A percentile compares a stretch with the other conserved stretches of the same genome.
These are phyloP conservation scores for Pichia rugopelliculosa DNA, from an alignment of 805 yeast species.

Conservation along the genomic window DNA sequence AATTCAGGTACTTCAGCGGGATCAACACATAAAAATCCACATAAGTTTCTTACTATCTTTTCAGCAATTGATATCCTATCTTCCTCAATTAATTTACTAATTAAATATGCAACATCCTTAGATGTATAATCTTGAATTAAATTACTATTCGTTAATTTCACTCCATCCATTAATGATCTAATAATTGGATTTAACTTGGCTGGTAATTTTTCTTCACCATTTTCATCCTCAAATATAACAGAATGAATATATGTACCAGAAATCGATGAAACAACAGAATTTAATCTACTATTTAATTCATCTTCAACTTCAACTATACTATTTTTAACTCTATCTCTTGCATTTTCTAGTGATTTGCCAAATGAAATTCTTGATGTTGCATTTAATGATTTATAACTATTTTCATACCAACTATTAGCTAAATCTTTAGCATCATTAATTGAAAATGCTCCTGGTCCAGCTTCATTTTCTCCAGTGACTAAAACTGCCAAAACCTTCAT, in stretches of 20 bases:
- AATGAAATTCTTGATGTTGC: slow-evolving; percentile 67
- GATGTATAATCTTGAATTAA: slow-evolving; percentile 70
- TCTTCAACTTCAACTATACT: slow-evolving; percentile 65
- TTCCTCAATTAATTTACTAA: slow-evolving; percentile 46
- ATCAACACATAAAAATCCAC: slow-evolving; percentile 92
- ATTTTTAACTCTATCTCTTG: slow-evolving; percentile 55
- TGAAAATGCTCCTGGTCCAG: slow-evolving; percentile 90
- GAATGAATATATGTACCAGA: slow-evolving; percentile 52
- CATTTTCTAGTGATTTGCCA: slow-evolving; percentile 68
- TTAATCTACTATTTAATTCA: slow-evolving; percentile 42
- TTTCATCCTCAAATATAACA: slow-evolving; percentile 23
- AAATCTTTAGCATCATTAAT: slow-evolving; percentile 69
- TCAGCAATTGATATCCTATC: slow-evolving; percentile 73
- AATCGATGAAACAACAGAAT: slow-evolving; percentile 60
- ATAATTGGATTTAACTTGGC: slow-evolving; percentile 83
- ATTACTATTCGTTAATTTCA: slow-evolving; percentile 64
- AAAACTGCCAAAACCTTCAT: slow-evolving; percentile 80
- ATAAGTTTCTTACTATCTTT: slow-evolving; percentile 81
- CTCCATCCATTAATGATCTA: slow-evolving; percentile 84
- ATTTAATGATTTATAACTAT: slow-evolving; percentile 52
- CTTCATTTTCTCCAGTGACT: slow-evolving; percentile 90
- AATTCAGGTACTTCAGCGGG: slow-evolving; percentile 95
- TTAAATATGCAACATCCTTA: slow-evolving; percentile 54
- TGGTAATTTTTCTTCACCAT: slow-evolving; percentile 60
- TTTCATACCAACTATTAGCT: slow-evolving; percentile 54